A percentile compares a stretch with the other conserved stretches of the same genome.
Conservation (phyloP, 441 rosid species). For the Jatropha multifida region DNA sequence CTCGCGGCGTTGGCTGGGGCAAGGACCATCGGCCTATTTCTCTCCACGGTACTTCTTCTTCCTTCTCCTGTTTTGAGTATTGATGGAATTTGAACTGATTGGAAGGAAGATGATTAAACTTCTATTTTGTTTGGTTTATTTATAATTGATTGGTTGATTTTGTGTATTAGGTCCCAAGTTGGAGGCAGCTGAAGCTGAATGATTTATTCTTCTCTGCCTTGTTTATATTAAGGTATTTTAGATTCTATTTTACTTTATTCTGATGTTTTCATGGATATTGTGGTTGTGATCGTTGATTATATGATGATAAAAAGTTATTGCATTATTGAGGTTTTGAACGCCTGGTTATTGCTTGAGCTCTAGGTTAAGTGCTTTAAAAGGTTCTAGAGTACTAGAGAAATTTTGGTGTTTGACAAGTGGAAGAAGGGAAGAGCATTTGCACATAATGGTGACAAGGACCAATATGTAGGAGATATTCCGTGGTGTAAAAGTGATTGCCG, state of each 20-base stretch:
- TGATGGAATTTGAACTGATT: background rate
- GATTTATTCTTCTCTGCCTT: background rate
- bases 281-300: background rate
- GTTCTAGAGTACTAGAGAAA: background rate
- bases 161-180: constrained; percentile 31
- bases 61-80: background rate
- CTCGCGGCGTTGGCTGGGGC: constrained; percentile 99
- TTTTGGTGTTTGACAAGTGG: background rate
- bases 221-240: constrained; percentile 12
- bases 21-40: constrained; percentile 91
- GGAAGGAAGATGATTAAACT: background rate
- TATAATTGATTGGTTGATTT: background rate
- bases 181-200: constrained; percentile 27
- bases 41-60: constrained; percentile 62
- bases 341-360: background rate
- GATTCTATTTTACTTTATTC: background rate
- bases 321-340: background rate
- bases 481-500: background rate
- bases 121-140: background rate
- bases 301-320: background rate
- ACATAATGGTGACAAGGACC: background rate
- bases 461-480: too few species aligned
- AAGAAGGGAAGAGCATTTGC: background rate
- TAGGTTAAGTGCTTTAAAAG: background rate
- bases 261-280: background rate